phyloP scores from a whole-genome alignment of 2,329 filamentous ascomycete genomes.

The Ophiostoma sp. region DNA sequence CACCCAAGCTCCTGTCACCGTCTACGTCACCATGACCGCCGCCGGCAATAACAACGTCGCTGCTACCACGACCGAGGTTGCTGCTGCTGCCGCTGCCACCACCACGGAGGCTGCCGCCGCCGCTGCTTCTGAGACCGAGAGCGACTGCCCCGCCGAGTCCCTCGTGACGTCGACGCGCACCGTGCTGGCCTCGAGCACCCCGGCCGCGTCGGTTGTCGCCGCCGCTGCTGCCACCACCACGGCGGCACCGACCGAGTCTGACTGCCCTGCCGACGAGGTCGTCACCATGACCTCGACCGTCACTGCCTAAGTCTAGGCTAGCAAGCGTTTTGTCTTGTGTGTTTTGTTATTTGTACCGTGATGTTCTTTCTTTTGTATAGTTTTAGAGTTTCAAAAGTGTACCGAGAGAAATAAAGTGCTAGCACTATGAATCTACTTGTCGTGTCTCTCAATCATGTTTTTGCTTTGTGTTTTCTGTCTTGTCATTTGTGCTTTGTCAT shows the following conservation, averaged over 20 bases:
- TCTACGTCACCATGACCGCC: slow-evolving; percentile 19
- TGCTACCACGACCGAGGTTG: not conserved
- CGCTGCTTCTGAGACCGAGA: not conserved
- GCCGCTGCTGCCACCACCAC: slow-evolving; percentile 12
- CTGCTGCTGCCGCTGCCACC: slow-evolving; percentile 8
- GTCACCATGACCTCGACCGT: slow-evolving; percentile 23
- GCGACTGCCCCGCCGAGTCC: slow-evolving; percentile 13
- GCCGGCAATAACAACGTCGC: slow-evolving; percentile 10
- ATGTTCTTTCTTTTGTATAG: not conserved
- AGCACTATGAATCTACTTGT: no score
- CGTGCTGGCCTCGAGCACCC: slow-evolving; percentile 12
- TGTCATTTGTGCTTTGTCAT: no score
- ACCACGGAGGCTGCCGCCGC: slow-evolving; percentile 2
- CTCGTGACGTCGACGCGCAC: not conserved
- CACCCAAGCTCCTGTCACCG: slow-evolving; percentile 21
- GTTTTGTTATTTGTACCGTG: not conserved
- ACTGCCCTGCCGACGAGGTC: slow-evolving; percentile 22
- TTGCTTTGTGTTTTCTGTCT: no score
- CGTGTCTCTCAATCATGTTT: no score
- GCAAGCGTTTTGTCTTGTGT: not conserved
- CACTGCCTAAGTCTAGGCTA: slow-evolving; percentile 13
- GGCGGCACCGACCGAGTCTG: slow-evolving; percentile 18
- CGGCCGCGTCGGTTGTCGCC: slow-evolving; percentile 3
- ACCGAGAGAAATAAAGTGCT: no score
- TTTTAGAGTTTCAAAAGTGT: not conserved